Percentiles rank a stretch among this genome's conserved stretches.
phyloP scores from a whole-genome alignment of 129 eudicot species.

The Glebionis coronaria region DNA sequence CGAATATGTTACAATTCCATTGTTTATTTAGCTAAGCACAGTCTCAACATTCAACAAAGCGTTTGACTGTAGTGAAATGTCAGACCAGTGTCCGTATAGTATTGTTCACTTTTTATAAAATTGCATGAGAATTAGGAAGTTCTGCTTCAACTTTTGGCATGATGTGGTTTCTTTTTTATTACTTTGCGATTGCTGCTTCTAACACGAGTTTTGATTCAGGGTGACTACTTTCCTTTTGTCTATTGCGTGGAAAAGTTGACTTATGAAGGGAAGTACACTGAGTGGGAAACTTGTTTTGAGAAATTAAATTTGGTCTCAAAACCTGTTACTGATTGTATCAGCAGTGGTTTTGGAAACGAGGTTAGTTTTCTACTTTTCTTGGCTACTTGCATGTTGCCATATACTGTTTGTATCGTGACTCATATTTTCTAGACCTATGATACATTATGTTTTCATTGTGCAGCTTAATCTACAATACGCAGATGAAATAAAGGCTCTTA shows the following conservation, averaged over 20 bases:
- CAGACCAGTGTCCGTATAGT: neutral
- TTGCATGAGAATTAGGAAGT: neutral
- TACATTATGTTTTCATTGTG: conserved; percentile 2
- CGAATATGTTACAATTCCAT: neutral
- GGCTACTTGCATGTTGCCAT: conserved; percentile 1
- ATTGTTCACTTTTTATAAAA: no score
- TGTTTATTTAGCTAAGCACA: neutral
- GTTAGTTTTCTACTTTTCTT: conserved; percentile 36
- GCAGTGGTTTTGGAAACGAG: conserved; percentile 60
- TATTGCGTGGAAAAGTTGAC: conserved; percentile 73
- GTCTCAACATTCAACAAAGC: conserved; percentile 10
- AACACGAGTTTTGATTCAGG: conserved; percentile 43
- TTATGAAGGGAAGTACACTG: conserved; percentile 38
- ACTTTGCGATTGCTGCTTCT: conserved; percentile 6
- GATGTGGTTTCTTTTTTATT: neutral
- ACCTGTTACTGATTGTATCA: conserved; percentile 60
- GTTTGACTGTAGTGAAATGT: conserved; percentile 7
- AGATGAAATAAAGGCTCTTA: conserved; percentile 61
- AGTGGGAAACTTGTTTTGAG: conserved; percentile 86
- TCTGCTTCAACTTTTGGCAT: no score
- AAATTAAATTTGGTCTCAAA: conserved; percentile 63
- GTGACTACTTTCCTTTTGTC: conserved; percentile 72
- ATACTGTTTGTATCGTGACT: neutral
- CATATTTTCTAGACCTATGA: neutral
- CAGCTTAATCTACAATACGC: conserved; percentile 78